Evolutionary conservation across 331 rosid genomes (phyloP), one percentile per base, ranked within the genome.

Genomic region (Cydonia oblonga): DNA sequence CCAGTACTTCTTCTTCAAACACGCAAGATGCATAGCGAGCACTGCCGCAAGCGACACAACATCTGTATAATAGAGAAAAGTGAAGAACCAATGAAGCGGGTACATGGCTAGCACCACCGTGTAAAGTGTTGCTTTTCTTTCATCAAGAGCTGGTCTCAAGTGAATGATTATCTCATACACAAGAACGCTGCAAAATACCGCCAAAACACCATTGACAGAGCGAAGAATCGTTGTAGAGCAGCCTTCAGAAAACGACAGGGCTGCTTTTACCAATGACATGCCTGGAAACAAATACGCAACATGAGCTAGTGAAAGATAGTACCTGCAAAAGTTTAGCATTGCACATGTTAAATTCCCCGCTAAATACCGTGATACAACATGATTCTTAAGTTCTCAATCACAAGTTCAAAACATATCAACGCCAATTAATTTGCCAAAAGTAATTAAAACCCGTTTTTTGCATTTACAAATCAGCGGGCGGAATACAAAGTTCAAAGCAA

Each of bases 41-140:
- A 95, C 97, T 9, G 89, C 87, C 49, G 92, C 84, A 33, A 91
- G 84, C 2, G 96, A 88, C 49, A 96, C 96, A 78, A 91, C 92
- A 84, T 95, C 98, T 29, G 97, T 91, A 75, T 95, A 95, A 81
- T 91, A 95, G 28, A 91, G 93, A 87, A 91, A 95, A 59, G 87
- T 80, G 80, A 95, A 91, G 86, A 95, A 95, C 96, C 97, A 95
- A 77, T 88, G 97, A 38, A 91, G 96, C 29, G 97, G 98, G 23
- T 85, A 89, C 83, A 89, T 59, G 76, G 96, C 82, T 53, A 93
- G 84, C 69, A 89, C 83, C 70, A 79, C 88, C 9, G 93, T 85
- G 35, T 80, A 82, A 76, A 87, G 81, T 46, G 82, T 88, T 7
- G 85, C 89, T 82, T 83, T 86, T 82, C 82, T 83, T 23, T 89